Conservation (phyloP, 2,329 filamentous ascomycete species). For the Scedosporium apiospermum region DNA sequence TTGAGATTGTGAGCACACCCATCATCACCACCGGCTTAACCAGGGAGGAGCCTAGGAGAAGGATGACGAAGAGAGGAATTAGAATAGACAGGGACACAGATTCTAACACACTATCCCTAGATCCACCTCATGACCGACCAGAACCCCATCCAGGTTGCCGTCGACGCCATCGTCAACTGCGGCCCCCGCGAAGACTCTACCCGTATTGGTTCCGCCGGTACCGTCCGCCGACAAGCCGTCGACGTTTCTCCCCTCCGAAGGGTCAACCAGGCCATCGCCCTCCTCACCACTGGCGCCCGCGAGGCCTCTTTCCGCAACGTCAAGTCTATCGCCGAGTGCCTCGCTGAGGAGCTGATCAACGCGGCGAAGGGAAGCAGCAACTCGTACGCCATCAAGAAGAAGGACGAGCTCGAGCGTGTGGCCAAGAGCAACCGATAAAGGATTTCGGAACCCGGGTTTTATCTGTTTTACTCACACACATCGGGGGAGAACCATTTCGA, state of each 20-base stretch:
- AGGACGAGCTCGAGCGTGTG: conserved; percentile 99
- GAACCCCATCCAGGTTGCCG: conserved; percentile 99
- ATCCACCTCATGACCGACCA: conserved; percentile 99
- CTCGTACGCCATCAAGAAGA: conserved; percentile 99
- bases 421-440: conserved; percentile 99
- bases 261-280: conserved; percentile 99
- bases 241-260: conserved; percentile 99
- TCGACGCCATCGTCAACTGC: conserved; percentile 99
- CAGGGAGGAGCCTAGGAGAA: no score
- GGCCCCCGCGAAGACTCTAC: conserved; percentile 99
- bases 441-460: conserved; percentile 9
- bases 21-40: neutral
- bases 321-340: conserved; percentile 99
- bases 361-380: conserved; percentile 99
- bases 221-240: conserved; percentile 98
- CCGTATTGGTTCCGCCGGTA: conserved; percentile 98
- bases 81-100: neutral
- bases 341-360: conserved; percentile 99
- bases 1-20: conserved; percentile 83
- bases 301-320: conserved; percentile 99
- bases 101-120: conserved; percentile 34
- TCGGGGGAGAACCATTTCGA: neutral
- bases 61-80: conserved; percentile 1
- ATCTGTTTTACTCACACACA: no score
- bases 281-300: conserved; percentile 97